phyloP scores from a whole-genome alignment of 345 rosid genomes.

The Eucalyptus sp. region DNA sequence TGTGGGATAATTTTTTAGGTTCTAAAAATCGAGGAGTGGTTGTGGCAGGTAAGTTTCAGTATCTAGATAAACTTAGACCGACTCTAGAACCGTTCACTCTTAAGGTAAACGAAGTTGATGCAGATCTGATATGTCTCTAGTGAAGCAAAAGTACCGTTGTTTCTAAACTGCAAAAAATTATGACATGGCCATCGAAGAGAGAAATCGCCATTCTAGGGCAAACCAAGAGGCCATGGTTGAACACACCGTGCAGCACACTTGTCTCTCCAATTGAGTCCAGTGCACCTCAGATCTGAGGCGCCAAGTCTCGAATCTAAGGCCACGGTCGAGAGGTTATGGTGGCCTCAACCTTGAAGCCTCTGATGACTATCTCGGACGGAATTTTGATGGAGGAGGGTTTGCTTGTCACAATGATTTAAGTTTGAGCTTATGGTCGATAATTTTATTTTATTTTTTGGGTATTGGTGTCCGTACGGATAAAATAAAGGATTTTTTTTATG shows the following conservation, averaged over 20 bases:
- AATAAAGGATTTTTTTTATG: neutral
- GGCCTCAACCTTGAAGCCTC: neutral
- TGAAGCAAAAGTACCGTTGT: neutral
- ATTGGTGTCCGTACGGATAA: accelerated
- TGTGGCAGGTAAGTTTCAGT: accelerated
- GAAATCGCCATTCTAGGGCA: neutral
- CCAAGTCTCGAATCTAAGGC: neutral
- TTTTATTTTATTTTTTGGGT: no score
- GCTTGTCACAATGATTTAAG: neutral
- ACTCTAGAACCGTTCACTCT: accelerated
- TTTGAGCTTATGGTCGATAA: no score
- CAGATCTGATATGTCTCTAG: neutral
- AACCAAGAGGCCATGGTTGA: neutral
- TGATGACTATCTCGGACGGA: accelerated
- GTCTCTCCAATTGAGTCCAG: neutral
- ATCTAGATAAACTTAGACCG: accelerated
- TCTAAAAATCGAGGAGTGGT: no score
- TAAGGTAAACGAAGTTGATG: neutral
- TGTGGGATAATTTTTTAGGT: neutral
- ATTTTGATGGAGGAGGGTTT: no score
- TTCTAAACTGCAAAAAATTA: neutral
- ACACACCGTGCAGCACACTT: neutral
- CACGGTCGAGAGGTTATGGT: no score
- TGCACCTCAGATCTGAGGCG: accelerated
- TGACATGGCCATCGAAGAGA: neutral